These are phyloP conservation scores for Suillus alpinus DNA, from an alignment of 768 basidiomycete genomes.

Conservation along the genomic window DNA sequence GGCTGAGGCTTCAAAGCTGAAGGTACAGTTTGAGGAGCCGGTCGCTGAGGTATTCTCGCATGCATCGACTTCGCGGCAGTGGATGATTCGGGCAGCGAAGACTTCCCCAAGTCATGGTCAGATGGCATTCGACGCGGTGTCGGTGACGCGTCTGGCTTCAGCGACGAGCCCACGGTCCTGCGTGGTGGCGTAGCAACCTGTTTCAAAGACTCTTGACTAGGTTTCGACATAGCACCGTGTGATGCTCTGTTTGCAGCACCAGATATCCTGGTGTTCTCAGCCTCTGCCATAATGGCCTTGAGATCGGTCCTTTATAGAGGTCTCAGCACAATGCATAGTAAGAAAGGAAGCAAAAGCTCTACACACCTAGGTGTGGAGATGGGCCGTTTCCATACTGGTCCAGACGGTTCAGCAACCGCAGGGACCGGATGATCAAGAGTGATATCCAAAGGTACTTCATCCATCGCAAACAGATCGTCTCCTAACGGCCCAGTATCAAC, in stretches of 20 bases:
- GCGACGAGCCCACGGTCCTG: constrained; percentile 5
- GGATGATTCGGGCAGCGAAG: not conserved
- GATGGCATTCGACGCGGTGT: constrained; percentile 11
- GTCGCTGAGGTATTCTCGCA: constrained; percentile 10
- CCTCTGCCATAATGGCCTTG: constrained; percentile 83
- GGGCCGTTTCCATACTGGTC: constrained; percentile 46
- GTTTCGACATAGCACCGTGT: not conserved
- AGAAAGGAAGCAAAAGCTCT: not conserved
- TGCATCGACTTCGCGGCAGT: not conserved
- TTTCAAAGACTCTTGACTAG: not conserved
- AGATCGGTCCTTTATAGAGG: constrained; percentile 48
- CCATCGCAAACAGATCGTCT: constrained; percentile 84
- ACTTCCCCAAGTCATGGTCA: constrained; percentile 9
- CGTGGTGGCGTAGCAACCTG: not conserved
- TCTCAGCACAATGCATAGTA: constrained; percentile 7
- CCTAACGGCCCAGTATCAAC: constrained; percentile 25
- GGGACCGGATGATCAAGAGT: constrained; percentile 15
- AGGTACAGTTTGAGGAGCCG: constrained; percentile 11
- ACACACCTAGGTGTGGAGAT: constrained; percentile 50
- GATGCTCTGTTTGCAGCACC: not conserved
- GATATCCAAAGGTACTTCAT: constrained; percentile 45
- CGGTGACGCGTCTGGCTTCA: constrained; percentile 6
- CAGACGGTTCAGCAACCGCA: constrained; percentile 12
- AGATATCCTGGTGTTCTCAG: constrained; percentile 33
- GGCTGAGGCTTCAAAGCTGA: constrained; percentile 22